Conservation (phyloP, 2,329 filamentous ascomycete genomes). For the Ciborinia camelliae region DNA sequence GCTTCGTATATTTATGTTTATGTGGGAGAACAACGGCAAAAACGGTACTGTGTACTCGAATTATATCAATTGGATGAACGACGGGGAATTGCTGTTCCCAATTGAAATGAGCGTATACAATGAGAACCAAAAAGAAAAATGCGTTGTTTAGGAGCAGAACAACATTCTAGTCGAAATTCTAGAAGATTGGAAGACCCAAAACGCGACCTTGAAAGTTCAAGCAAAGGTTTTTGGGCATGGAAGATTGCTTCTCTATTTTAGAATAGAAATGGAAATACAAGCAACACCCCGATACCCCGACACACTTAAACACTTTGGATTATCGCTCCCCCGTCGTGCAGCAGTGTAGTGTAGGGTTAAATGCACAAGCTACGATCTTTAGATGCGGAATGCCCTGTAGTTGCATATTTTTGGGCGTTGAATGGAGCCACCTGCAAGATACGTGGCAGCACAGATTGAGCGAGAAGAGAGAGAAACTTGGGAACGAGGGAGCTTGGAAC, state of each 20-base stretch:
- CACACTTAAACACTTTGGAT: conserved; percentile 24
- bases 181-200: conserved; percentile 4
- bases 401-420: conserved; percentile 34
- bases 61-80: conserved; percentile 15
- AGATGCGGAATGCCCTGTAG: conserved; percentile 25
- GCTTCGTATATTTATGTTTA: conserved; percentile 16
- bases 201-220: not conserved
- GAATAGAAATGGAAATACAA: conserved; percentile 20
- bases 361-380: conserved; percentile 31
- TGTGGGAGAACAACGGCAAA: conserved; percentile 8
- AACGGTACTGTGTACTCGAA: conserved; percentile 1
- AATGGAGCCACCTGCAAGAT: conserved; percentile 28
- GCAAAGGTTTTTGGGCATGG: not conserved
- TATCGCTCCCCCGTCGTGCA: conserved; percentile 28
- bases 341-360: conserved; percentile 14
- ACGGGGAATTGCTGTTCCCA: conserved; percentile 14
- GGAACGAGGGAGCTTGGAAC: conserved; percentile 9
- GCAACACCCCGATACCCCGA: conserved; percentile 24
- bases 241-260: conserved; percentile 9
- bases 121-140: conserved; percentile 5
- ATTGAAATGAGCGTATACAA: conserved; percentile 18
- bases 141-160: not conserved
- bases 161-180: conserved; percentile 3
- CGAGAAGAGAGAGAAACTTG: not conserved
- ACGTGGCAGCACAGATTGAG: conserved; percentile 33